Conservation (phyloP, 2,329 filamentous ascomycete species). For the Xylariaceae sp. region DNA sequence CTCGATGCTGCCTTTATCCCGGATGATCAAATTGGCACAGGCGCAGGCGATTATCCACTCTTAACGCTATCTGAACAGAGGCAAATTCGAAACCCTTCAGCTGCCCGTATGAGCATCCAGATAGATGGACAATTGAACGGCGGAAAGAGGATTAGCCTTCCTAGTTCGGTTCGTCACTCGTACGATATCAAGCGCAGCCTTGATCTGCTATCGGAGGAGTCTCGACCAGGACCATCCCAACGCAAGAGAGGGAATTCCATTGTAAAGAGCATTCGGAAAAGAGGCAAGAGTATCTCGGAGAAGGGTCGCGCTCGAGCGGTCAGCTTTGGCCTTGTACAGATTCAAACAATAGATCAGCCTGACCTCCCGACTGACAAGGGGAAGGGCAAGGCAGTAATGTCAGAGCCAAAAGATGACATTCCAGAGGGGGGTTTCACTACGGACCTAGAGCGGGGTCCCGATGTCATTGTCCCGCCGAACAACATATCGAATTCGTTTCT, state of each 20-base stretch:
- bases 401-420: conserved; percentile 34
- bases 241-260: conserved; percentile 20
- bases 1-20: conserved; percentile 36
- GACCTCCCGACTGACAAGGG: conserved; percentile 41
- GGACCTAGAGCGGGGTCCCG: conserved; percentile 52
- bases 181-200: conserved; percentile 45
- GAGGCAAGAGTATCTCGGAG: conserved; percentile 31
- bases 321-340: conserved; percentile 30
- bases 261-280: conserved; percentile 25
- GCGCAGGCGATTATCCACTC: conserved; percentile 46
- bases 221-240: conserved; percentile 27
- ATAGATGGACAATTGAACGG: conserved; percentile 43
- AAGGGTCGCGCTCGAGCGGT: conserved; percentile 23
- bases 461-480: conserved; percentile 38
- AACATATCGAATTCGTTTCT: conserved; percentile 43
- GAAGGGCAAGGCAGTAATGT: conserved; percentile 47
- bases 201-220: conserved; percentile 26
- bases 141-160: conserved; percentile 48
- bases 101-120: conserved; percentile 46
- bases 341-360: conserved; percentile 19
- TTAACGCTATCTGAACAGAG: conserved; percentile 47
- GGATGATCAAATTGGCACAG: conserved; percentile 35
- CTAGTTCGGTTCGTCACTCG: conserved; percentile 49
- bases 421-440: conserved; percentile 38
- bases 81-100: conserved; percentile 40